Conservation (phyloP, 1,139 yeast species). For the Blastobotrys indianensis region DNA sequence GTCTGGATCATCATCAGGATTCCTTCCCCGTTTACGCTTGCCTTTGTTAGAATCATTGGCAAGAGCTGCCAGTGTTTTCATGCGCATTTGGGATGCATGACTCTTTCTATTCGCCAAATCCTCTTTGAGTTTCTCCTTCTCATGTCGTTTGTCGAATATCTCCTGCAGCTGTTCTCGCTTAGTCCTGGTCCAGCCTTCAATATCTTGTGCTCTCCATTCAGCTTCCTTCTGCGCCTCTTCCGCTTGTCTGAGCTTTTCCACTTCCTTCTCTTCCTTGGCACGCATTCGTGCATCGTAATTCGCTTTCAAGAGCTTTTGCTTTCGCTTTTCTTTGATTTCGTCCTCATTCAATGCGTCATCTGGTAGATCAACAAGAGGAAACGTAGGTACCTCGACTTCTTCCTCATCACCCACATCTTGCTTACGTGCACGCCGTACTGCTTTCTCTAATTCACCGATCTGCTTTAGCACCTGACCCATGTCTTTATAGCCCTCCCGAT, state of each 20-base stretch:
- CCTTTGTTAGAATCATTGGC: slow-evolving; percentile 58
- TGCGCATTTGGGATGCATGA: slow-evolving; percentile 83
- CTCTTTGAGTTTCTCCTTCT: slow-evolving; percentile 61
- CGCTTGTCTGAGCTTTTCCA: slow-evolving; percentile 45
- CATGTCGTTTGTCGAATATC: slow-evolving; percentile 55
- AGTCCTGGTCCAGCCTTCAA: slow-evolving; percentile 71
- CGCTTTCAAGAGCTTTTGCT: slow-evolving; percentile 75
- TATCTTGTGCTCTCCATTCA: slow-evolving; percentile 71
- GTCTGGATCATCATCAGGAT: slow-evolving; percentile 84
- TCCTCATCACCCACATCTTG: slow-evolving; percentile 56
- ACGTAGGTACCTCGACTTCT: slow-evolving; percentile 50
- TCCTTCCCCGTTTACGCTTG: slow-evolving; percentile 33
- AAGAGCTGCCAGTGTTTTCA: slow-evolving; percentile 84
- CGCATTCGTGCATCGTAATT: slow-evolving; percentile 84
- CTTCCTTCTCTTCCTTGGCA: slow-evolving; percentile 73
- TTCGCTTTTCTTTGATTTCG: slow-evolving; percentile 78
- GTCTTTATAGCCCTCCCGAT: slow-evolving; percentile 73
- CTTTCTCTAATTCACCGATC: slow-evolving; percentile 56
- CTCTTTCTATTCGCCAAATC: slow-evolving; percentile 87
- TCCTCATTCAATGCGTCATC: slow-evolving; percentile 74
- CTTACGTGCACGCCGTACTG: slow-evolving; percentile 61
- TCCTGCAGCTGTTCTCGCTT: slow-evolving; percentile 58
- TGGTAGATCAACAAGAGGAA: slow-evolving; percentile 78
- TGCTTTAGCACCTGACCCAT: slow-evolving; percentile 67
- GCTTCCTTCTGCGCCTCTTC: slow-evolving; percentile 48